Conservation (phyloP, 2,329 filamentous ascomycete genomes). For the Colletotrichum plurivorum region DNA sequence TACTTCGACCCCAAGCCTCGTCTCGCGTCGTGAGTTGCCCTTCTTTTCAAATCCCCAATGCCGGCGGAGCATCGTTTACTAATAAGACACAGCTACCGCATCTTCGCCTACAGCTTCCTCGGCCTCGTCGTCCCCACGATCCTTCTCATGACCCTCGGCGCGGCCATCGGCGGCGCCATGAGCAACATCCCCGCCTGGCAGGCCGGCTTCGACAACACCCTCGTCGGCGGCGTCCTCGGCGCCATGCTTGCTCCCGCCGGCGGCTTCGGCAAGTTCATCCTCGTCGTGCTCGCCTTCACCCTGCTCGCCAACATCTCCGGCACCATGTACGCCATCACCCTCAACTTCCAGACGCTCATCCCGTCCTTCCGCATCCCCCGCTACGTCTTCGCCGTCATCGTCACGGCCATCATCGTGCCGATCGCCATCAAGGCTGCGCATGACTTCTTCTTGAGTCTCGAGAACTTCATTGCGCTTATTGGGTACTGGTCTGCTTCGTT, state of each 20-base stretch:
- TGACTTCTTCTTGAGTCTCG: constrained; percentile 57
- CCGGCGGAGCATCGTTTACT: not conserved
- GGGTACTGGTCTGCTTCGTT: constrained; percentile 63
- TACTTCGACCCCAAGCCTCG: constrained; percentile 70
- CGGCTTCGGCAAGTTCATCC: constrained; percentile 53
- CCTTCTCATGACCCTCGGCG: constrained; percentile 56
- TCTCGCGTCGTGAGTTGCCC: constrained; percentile 55
- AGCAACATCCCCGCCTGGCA: constrained; percentile 49
- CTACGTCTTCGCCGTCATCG: constrained; percentile 55
- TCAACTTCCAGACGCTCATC: constrained; percentile 58
- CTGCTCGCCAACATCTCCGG: constrained; percentile 55
- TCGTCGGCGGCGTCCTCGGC: constrained; percentile 49
- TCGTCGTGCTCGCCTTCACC: constrained; percentile 54
- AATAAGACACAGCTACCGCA: constrained; percentile 48
- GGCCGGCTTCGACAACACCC: constrained; percentile 46
- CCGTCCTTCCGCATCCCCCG: constrained; percentile 55
- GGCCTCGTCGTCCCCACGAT: constrained; percentile 61
- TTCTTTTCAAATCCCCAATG: not conserved
- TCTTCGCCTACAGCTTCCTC: constrained; percentile 70
- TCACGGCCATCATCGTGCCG: constrained; percentile 57
- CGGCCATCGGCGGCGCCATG: constrained; percentile 53
- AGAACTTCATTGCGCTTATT: constrained; percentile 61
- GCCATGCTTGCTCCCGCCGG: constrained; percentile 50
- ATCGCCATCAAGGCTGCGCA: constrained; percentile 56
- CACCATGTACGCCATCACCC: constrained; percentile 55